Base-by-base conservation (phyloP, 78 protist species). In the Bodo saltans region DNA sequence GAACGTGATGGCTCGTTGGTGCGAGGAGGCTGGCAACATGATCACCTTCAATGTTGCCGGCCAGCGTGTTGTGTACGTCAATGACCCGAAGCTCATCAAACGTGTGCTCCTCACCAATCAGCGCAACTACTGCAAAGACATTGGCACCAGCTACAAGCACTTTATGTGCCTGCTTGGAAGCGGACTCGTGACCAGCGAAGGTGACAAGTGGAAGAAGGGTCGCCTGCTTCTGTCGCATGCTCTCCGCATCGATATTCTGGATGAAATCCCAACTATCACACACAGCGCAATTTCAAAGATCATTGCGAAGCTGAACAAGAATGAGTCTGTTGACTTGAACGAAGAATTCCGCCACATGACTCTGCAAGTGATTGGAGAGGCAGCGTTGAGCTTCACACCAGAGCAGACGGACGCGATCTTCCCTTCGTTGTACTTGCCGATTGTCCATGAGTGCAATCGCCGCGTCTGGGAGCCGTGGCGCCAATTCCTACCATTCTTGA, bases 381-480 rank as follows among this genome's bases (percentile, higher is more conserved):
- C 60, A 37, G 28, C 33, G 32, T 52, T 68, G 29, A 25, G 68
- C 37, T 70, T 67, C 39, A 4, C 74, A 8, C 72, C 74, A 11
- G 74, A 67, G 68, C 74, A 68, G 74, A 34, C 38, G 47, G 25
- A 60, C 42, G 8, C 29, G 17, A 70, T 68, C 37, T 68, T 79
- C 41, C 84, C 84, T 29, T 37, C 33, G 25, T 74, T 79, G 30
- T 79, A 79, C 74, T 41, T 79, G 21, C 74, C 84, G 70, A 79
- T 79, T 25, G 42, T 79, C 70, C 11, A 11, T 17, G 84, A 79
- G 60, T 26, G 40, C 28, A 79, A 79, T 70, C 11, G 2, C 37
- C 84, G 73, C 17, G 41, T 79, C 52, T 79, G 72, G 74, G 41
- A 60, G 33, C 84, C 84, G 27, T 41, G 21, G 30, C 84, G 84